phyloP scores from a whole-genome alignment of 345 rosid genomes.

The Aquilaria malaccensis region DNA sequence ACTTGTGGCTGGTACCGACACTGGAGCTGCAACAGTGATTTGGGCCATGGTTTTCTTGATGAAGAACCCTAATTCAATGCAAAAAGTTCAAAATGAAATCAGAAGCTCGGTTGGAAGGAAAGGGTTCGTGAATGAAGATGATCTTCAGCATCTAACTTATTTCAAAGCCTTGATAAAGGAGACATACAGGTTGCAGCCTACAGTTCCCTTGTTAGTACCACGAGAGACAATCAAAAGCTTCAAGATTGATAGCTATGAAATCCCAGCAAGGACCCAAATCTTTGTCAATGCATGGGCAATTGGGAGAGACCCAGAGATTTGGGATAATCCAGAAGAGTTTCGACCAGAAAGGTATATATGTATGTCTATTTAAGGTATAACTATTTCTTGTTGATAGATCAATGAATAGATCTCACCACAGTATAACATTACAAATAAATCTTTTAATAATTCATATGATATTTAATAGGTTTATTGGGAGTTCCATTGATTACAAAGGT shows the following conservation, averaged over 20 bases:
- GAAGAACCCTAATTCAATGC: constrained; percentile 26
- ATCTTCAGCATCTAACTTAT: constrained; percentile 19
- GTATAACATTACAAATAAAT: no score
- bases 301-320: constrained; percentile 31
- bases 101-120: constrained; percentile 20
- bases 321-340: constrained; percentile 22
- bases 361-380: no score
- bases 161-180: constrained; percentile 43
- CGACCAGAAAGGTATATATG: not conserved
- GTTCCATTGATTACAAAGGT: constrained; percentile 18
- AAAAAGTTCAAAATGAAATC: constrained; percentile 31
- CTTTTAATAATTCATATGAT: no score
- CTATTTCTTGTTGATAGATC: no score
- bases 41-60: constrained; percentile 43
- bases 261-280: constrained; percentile 27
- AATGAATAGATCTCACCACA: no score
- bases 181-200: constrained; percentile 26
- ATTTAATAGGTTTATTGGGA: constrained; percentile 8
- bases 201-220: constrained; percentile 21
- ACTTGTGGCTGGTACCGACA: constrained; percentile 37
- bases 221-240: constrained; percentile 22
- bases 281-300: constrained; percentile 27
- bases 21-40: constrained; percentile 25
- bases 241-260: constrained; percentile 20
- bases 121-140: constrained; percentile 30